Percentiles rank a stretch among this genome's conserved stretches.
Conservation (phyloP, 441 rosid genomes). For the Eutrema salsugineum region DNA sequence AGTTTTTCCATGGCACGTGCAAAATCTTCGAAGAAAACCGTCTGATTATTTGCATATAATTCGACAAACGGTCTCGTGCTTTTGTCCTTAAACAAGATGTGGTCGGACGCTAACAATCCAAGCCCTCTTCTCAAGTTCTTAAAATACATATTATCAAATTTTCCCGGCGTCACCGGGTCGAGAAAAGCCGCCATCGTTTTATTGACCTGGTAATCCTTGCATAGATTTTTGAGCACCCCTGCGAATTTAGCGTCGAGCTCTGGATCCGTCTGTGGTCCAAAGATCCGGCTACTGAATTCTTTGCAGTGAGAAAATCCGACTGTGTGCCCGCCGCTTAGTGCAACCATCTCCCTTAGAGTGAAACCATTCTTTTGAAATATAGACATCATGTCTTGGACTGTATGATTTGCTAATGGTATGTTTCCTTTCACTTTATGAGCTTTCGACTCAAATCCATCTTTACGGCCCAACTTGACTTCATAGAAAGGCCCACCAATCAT, state of each 20-base stretch:
- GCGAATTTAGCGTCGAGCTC: conserved; percentile 34
- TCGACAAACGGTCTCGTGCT: conserved; percentile 43
- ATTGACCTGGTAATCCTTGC: conserved; percentile 28
- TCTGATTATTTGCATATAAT: conserved; percentile 42
- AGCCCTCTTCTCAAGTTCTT: conserved; percentile 46
- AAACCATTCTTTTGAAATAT: conserved; percentile 37
- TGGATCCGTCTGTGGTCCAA: conserved; percentile 36
- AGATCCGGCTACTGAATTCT: conserved; percentile 39
- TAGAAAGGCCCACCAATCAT: conserved; percentile 47
- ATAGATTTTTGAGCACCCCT: conserved; percentile 34
- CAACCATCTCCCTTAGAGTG: conserved; percentile 42
- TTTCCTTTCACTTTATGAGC: conserved; percentile 30
- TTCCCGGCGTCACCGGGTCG: conserved; percentile 55
- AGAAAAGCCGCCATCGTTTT: conserved; percentile 47
- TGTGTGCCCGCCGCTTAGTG: conserved; percentile 48
- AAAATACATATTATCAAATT: conserved; percentile 63
- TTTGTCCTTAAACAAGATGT: conserved; percentile 31
- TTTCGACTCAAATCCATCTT: conserved; percentile 37
- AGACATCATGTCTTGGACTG: conserved; percentile 24
- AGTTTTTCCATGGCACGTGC: conserved; percentile 50
- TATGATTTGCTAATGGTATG: conserved; percentile 30
- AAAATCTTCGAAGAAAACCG: conserved; percentile 47
- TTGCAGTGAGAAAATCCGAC: conserved; percentile 46
- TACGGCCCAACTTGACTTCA: conserved; percentile 36
- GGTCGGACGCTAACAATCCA: conserved; percentile 44